Evolutionary conservation across 2,329 filamentous ascomycete species (phyloP), one percentile per base, ranked within the genome.

Genomic region (Aspergillus bombycis): DNA sequence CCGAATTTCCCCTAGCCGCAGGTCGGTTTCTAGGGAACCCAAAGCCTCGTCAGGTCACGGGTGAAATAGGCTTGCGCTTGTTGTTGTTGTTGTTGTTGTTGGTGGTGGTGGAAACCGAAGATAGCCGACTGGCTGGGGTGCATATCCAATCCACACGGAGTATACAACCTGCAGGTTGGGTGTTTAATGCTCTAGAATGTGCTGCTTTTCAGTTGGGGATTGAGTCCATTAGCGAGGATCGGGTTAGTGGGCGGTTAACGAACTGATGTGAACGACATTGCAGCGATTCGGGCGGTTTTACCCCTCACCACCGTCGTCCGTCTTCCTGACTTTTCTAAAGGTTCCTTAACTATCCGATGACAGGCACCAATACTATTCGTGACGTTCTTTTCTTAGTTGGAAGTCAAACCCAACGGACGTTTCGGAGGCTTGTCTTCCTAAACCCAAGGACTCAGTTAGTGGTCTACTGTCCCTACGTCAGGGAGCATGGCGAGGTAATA

Each of bases 1-100:
- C 57, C 57, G 57, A 52, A 16, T 52, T n/a, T 41, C 36, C 45
- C 57, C 57, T 58, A 36, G 36, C 56, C 26, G 28, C 21, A 34
- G 50, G 16, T n/a, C 10, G 28, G 26, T 12, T 34, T 53, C 3
- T 32, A 19, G 50, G 16, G 28, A 53, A 53, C n/a, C 9, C 48
- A 2, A n/a, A 10, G 28, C 9, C 14, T 53, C 30, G 28, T 23
- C 30, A 53, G 3, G n/a, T 53, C 30, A 53, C 50, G 50, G 50
- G 23, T 21, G 19, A 36, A 36, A 14, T 54, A 54, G 50, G 19
- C 16, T 32, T 48, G 14, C 23, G 45, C 26, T 48, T 48, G 4
- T 28, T 11, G 7, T 30, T 30, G 1, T 30, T n/a, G n/a, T n/a
- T 30, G 3, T 34, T 12, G 10, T 34, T 34, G 9, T 34, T 34